Percentiles rank a stretch among this genome's conserved stretches.
Evolutionary conservation across 495 filamentous ascomycete genomes (phyloP).

Genomic region (Cercophora sp.): DNA sequence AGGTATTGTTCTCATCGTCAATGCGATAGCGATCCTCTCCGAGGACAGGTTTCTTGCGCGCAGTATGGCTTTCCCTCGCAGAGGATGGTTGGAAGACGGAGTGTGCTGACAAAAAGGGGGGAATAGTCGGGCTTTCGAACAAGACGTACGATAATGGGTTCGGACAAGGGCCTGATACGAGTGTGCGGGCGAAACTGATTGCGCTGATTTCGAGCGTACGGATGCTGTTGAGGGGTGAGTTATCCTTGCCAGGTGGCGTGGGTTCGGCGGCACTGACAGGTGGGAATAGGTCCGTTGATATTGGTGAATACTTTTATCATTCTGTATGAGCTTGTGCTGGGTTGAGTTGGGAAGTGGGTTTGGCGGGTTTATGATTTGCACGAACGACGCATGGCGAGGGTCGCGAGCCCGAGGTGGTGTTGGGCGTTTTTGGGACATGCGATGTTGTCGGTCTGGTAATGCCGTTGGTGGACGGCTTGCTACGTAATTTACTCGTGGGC

Average conservation of each 20-base stretch:
- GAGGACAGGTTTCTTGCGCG: slow-evolving; percentile 97
- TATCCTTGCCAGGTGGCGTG: neutral
- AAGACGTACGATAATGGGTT: slow-evolving; percentile 64
- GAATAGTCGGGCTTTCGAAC: slow-evolving; percentile 74
- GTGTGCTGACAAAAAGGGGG: neutral
- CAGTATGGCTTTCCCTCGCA: slow-evolving; percentile 53
- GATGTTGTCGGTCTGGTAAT: too few species aligned
- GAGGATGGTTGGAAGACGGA: neutral
- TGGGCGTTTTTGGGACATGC: too few species aligned
- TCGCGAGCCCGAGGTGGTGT: too few species aligned
- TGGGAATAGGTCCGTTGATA: slow-evolving; percentile 77
- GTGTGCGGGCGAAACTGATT: slow-evolving; percentile 81
- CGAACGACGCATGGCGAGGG: too few species aligned
- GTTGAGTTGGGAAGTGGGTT: too few species aligned
- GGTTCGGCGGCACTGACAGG: neutral
- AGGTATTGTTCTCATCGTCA: slow-evolving; percentile 84
- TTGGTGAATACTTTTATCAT: slow-evolving; percentile 87
- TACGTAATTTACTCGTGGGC: too few species aligned
- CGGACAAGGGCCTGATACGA: slow-evolving; percentile 65
- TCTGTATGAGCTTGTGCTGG: slow-evolving; percentile 81
- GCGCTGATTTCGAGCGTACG: slow-evolving; percentile 87
- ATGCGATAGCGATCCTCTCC: slow-evolving; percentile 90
- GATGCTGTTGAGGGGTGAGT: slow-evolving; percentile 92
- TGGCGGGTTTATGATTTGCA: too few species aligned
- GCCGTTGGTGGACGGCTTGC: too few species aligned